These are phyloP conservation scores for Pichia nanzhaoensis DNA, from an alignment of 805 yeast genomes.

Conservation along the genomic window DNA sequence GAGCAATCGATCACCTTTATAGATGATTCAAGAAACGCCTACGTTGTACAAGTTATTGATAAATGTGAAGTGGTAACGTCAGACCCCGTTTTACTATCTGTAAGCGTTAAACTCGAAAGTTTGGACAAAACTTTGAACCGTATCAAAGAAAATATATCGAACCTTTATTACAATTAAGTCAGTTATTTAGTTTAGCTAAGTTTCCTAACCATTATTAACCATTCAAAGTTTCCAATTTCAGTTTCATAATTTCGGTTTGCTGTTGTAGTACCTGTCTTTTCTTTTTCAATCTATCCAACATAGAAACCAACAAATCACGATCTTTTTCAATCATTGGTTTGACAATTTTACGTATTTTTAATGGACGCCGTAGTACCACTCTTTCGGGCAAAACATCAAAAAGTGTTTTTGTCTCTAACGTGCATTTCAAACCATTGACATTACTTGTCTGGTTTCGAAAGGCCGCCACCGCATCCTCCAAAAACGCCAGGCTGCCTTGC, in stretches of 20 bases:
- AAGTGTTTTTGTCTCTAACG: constrained; percentile 5
- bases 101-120: constrained; percentile 56
- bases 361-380: constrained; percentile 4
- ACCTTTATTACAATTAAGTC: background rate
- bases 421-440: background rate
- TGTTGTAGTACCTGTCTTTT: constrained; percentile 9
- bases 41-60: constrained; percentile 55
- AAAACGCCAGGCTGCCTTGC: constrained; percentile 3
- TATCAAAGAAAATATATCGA: constrained; percentile 16
- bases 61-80: constrained; percentile 56
- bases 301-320: background rate
- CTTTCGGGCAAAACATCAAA: constrained; percentile 17
- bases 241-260: constrained; percentile 10
- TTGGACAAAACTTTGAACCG: constrained; percentile 45
- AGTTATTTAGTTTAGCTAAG: too few relatives aligned
- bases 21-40: constrained; percentile 27
- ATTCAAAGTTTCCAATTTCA: constrained; percentile 13
- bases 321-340: constrained; percentile 14
- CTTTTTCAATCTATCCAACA: constrained; percentile 6
- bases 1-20: constrained; percentile 59
- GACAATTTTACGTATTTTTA: constrained; percentile 7
- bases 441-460: constrained; percentile 6
- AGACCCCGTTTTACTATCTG: constrained; percentile 60
- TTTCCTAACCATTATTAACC: too few relatives aligned
- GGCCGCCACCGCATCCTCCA: constrained; percentile 7